phyloP scores from a whole-genome alignment of 208 protist genomes.

The Wallacemonas sp. region DNA sequence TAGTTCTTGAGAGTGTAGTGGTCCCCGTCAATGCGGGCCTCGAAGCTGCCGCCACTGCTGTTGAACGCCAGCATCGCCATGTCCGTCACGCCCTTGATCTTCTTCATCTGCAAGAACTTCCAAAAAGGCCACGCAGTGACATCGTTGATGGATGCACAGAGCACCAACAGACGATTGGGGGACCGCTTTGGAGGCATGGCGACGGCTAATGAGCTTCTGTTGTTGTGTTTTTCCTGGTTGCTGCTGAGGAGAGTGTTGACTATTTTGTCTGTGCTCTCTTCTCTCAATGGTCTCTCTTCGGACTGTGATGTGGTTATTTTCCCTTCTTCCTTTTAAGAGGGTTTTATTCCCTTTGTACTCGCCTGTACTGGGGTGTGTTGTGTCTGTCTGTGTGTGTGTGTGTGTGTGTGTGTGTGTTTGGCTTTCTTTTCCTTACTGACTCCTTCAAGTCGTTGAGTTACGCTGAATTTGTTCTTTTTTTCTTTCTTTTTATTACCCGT shows the following conservation, averaged over 20 bases:
- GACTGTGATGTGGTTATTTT: no score
- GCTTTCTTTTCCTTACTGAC: background rate
- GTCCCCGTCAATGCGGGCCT: conserved; percentile 76
- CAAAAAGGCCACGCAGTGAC: conserved; percentile 87
- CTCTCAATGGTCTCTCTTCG: no score
- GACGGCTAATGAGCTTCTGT: background rate
- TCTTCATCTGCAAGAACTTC: conserved; percentile 91
- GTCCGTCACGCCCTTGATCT: conserved; percentile 70
- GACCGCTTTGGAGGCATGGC: conserved; percentile 28
- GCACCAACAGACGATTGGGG: conserved; percentile 63
- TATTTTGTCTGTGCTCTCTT: background rate
- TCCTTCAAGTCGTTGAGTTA: background rate
- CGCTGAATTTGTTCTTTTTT: no score
- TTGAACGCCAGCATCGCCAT: conserved; percentile 87
- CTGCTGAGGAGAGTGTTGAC: background rate
- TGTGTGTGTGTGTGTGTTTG: no score
- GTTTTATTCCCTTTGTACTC: no score
- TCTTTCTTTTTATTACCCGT: no score
- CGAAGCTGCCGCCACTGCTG: conserved; percentile 84
- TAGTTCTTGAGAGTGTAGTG: conserved; percentile 78
- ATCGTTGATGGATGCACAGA: conserved; percentile 86
- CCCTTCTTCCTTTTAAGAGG: no score
- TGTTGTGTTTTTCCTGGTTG: conserved; percentile 9
- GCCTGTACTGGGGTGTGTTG: no score
- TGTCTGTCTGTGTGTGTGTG: no score